Base-by-base conservation (phyloP, 1,139 yeast genomes). In the Hanseniaspora uvarum region DNA sequence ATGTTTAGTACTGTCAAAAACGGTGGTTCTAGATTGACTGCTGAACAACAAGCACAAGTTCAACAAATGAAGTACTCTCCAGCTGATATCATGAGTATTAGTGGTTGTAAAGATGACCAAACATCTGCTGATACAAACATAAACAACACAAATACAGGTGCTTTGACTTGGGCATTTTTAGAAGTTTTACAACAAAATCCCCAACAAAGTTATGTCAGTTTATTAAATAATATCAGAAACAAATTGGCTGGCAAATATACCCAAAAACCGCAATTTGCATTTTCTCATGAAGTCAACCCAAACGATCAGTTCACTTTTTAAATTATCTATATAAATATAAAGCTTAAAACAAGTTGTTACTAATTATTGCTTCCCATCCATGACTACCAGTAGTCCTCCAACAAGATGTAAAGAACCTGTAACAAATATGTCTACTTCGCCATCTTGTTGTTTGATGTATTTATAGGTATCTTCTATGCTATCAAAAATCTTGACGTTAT, bases 331-430 rank as follows among this genome's bases (percentile, higher is more conserved):
- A 21, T 7, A 31, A 12, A 23, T 19, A 16, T 11, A 16, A 21
- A 38, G 12, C 19, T 5, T 31, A 18, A 28, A 34, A 14, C 33
- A 30, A 33, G 34, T 8, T 24, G 4, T 16, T 24, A 8, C 4
- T 11, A 23, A 26, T 21, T 19, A 12, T 16, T 24, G 23, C 41
- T 59, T 58, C 6, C 65, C 69, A 59, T 86, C 95, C 52, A 86
- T 72, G 6, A 89, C 96, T 2, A 88, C 92, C 51, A 92, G 71
- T 56, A 92, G 77, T 0, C 98, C 98, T 19, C 99, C 98, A 11
- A 92, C 95, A 55, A 94, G 72, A 67, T 89, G 96, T 58, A 94
- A 72, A 24, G 97, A 89, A 1, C 99, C 99, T 58, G 95, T 86
- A 0, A 88, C 96, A 69, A 88, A 83, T 1, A 88, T 94, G 59